Percentiles rank a stretch among this genome's conserved stretches.
Evolutionary conservation across 768 basidiomycete species (phyloP).

Genomic region (Podaxis mareebaensis): DNA sequence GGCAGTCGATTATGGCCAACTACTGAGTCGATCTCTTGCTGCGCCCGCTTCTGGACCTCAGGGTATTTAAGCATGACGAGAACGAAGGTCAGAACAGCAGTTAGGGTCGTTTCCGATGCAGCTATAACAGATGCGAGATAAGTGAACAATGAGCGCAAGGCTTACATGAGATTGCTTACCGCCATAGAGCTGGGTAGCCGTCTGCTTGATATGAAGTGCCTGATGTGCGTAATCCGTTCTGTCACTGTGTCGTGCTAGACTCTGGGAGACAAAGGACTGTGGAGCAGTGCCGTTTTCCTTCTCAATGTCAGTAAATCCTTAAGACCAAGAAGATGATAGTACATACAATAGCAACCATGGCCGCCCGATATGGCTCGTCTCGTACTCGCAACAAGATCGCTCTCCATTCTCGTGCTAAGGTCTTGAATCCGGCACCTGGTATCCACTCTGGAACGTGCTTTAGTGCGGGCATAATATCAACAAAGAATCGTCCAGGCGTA

Average conservation of each 20-base stretch:
- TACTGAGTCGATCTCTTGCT: constrained; percentile 27
- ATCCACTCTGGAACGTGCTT: constrained; percentile 18
- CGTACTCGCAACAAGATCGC: not conserved
- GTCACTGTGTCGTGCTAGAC: not conserved
- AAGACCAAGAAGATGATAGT: not conserved
- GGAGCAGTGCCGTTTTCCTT: constrained; percentile 2
- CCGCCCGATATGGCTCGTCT: not conserved
- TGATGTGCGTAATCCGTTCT: not conserved
- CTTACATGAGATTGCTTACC: constrained; percentile 1
- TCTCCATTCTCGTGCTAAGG: not conserved
- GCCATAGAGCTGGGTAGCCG: constrained; percentile 5
- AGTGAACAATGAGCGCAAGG: not conserved
- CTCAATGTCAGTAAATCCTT: not conserved
- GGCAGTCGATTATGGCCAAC: constrained; percentile 23
- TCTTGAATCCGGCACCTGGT: constrained; percentile 18
- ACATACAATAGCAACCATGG: constrained; percentile 1
- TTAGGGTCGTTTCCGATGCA: constrained; percentile 9
- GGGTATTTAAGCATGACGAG: constrained; percentile 27
- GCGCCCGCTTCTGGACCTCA: constrained; percentile 28
- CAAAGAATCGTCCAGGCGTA: constrained; percentile 13
- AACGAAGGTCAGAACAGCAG: constrained; percentile 23
- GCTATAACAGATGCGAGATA: not conserved
- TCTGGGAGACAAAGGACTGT: constrained; percentile 1
- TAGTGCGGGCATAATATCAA: constrained; percentile 13
- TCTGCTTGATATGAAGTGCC: not conserved